phyloP scores from a whole-genome alignment of 2,329 filamentous ascomycete species.

The Ophiostoma populinum region DNA sequence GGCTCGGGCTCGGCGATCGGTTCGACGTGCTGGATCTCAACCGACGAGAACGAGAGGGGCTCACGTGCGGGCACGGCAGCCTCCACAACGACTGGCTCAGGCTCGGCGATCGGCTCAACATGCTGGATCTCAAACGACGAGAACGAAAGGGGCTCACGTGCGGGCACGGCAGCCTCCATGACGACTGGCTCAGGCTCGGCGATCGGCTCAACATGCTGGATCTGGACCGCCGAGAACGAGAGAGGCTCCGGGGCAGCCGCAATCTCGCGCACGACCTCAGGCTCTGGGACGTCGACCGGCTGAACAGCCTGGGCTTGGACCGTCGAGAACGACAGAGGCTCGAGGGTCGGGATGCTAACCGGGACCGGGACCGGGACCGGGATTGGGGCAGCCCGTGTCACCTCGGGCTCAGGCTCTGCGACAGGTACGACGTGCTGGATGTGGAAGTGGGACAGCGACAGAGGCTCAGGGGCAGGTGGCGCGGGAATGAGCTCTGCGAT shows the following conservation, averaged over 20 bases:
- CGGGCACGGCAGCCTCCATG: slow-evolving; percentile 1
- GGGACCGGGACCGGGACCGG: too few species aligned
- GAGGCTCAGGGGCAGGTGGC: slow-evolving; percentile 11
- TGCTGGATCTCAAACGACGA: slow-evolving; percentile 18
- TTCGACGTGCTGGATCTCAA: slow-evolving; percentile 11
- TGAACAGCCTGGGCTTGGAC: slow-evolving; percentile 20
- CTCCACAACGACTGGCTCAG: slow-evolving; percentile 13
- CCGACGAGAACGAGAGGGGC: slow-evolving; percentile 11
- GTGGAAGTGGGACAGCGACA: slow-evolving; percentile 21
- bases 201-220: slow-evolving; percentile 26
- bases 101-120: slow-evolving; percentile 14
- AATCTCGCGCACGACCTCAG: not conserved
- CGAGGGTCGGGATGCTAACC: slow-evolving; percentile 9
- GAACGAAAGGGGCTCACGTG: slow-evolving; percentile 4
- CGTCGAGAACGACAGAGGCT: slow-evolving; percentile 17
- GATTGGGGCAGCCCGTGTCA: too few species aligned
- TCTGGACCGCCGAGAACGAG: slow-evolving; percentile 11
- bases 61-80: slow-evolving; percentile 10
- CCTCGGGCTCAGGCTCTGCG: slow-evolving; percentile 1
- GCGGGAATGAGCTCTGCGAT: slow-evolving; percentile 6
- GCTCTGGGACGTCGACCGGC: slow-evolving; percentile 1
- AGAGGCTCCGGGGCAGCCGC: slow-evolving; percentile 4
- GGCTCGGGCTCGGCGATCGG: slow-evolving; percentile 13
- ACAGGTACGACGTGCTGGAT: slow-evolving; percentile 12
- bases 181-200: slow-evolving; percentile 18